Conservation (phyloP, 2,329 filamentous ascomycete species). For the Calonectria multiphialidica region DNA sequence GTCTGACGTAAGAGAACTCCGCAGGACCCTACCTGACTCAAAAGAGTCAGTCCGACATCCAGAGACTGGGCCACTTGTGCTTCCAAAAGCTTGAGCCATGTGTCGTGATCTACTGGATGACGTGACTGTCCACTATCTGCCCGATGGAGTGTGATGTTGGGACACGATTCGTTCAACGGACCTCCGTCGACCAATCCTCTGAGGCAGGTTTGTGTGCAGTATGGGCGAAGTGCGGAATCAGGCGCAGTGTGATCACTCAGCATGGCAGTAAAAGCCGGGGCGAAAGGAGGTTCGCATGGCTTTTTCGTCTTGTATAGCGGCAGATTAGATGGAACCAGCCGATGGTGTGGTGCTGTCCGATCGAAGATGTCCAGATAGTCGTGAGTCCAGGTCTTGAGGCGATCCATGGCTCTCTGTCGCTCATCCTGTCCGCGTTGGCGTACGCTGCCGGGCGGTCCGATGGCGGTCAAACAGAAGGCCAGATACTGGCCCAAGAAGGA, state of each 20-base stretch:
- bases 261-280: background rate
- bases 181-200: background rate
- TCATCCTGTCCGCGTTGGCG: constrained; percentile 14
- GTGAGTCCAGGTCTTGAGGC: background rate
- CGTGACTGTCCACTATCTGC: background rate
- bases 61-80: background rate
- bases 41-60: background rate
- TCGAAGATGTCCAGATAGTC: constrained; percentile 11
- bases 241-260: too few species aligned
- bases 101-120: background rate
- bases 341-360: background rate
- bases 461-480: constrained; percentile 20
- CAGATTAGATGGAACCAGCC: background rate
- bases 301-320: background rate
- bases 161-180: background rate
- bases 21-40: background rate
- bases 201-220: constrained; percentile 12
- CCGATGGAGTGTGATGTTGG: background rate
- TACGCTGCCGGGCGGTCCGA: constrained; percentile 2
- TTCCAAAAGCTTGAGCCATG: background rate
- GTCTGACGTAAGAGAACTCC: constrained; percentile 55
- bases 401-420: constrained; percentile 1
- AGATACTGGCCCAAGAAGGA: constrained; percentile 20
- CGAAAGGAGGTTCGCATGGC: background rate
- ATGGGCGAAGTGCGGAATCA: background rate